These are phyloP conservation scores for Paramecium sexaurelia DNA, from an alignment of 73 alveolate species.

Conservation along the genomic window DNA sequence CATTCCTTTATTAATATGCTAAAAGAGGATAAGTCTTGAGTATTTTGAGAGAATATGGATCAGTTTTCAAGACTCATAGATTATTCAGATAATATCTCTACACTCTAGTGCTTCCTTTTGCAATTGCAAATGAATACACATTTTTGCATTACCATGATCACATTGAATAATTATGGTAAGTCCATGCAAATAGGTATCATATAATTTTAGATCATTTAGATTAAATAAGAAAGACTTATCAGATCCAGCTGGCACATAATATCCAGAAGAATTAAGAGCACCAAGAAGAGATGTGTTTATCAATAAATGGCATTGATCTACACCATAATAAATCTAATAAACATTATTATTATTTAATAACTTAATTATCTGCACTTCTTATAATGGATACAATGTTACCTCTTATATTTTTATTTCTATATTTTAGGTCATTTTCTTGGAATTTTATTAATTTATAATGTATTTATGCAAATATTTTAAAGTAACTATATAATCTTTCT, in stretches of 20 bases:
- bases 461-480: too few species aligned
- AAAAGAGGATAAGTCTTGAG: conserved; percentile 64
- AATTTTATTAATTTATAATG: not conserved
- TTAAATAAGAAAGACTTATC: conserved; percentile 56
- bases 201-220: not conserved
- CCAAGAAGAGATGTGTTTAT: conserved; percentile 59
- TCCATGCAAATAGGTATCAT: conserved; percentile 57
- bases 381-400: too few species aligned
- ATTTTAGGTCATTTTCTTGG: not conserved
- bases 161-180: conserved; percentile 64
- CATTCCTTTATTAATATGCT: conserved; percentile 59
- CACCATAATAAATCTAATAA: not conserved
- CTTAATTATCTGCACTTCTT: not conserved
- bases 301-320: conserved; percentile 36
- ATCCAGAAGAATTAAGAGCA: conserved; percentile 67
- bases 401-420: not conserved
- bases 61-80: conserved; percentile 49
- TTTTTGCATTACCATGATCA: conserved; percentile 47
- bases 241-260: conserved; percentile 59
- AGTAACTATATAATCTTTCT: too few species aligned
- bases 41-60: conserved; percentile 64
- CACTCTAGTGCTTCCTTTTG: conserved; percentile 58
- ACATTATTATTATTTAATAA: not conserved
- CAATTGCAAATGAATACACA: not conserved
- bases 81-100: conserved; percentile 27